A percentile compares a stretch with the other conserved stretches of the same genome.
Evolutionary conservation across 2,329 filamentous ascomycete genomes (phyloP).

Genomic region (Fusarium algeriense): DNA sequence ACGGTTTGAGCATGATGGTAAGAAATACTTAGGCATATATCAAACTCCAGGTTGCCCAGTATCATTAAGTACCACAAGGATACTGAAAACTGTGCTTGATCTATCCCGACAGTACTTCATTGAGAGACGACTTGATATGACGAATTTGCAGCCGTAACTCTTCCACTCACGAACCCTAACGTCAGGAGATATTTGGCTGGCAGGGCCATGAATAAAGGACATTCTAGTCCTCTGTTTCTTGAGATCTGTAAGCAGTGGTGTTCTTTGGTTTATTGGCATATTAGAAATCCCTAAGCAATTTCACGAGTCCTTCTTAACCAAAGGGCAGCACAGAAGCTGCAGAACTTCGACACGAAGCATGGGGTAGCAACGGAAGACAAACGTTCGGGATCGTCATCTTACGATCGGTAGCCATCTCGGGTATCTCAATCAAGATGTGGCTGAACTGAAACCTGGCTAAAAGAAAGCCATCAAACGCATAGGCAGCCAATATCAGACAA

Average conservation of each 20-base stretch:
- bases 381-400: neutral
- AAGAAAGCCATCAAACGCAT: slow-evolving; percentile 1
- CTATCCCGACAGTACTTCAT: neutral
- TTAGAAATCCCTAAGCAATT: neutral
- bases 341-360: neutral
- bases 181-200: neutral
- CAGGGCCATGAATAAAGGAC: too few relatives aligned
- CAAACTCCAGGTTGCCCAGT: neutral
- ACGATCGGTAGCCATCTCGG: neutral
- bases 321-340: too few relatives aligned
- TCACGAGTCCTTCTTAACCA: neutral
- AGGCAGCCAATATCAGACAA: neutral
- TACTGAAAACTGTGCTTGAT: neutral
- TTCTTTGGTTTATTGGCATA: neutral
- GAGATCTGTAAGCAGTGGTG: too few relatives aligned
- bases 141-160: neutral
- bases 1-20: neutral
- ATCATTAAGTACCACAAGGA: neutral
- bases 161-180: neutral
- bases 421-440: neutral
- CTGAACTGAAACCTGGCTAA: neutral
- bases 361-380: neutral
- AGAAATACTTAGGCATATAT: neutral
- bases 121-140: neutral
- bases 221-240: too few relatives aligned